phyloP scores from a whole-genome alignment of 257 asterid genomes.

The Solanum chmielewskii region DNA sequence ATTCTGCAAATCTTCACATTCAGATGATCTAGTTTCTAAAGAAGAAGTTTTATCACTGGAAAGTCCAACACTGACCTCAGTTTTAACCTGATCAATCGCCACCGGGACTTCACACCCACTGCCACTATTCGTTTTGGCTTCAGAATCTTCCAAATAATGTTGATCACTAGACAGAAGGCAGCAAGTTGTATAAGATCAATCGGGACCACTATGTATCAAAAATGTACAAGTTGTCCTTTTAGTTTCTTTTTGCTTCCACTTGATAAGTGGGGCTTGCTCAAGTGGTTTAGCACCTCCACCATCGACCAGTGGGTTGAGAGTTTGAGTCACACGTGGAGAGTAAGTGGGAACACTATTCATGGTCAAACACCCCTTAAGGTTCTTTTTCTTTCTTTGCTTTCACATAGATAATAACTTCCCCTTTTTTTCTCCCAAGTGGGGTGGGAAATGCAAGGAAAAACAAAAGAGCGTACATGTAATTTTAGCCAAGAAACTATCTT shows the following conservation, averaged over 20 bases:
- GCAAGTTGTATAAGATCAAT: not conserved
- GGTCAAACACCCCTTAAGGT: not conserved
- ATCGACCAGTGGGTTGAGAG: not conserved
- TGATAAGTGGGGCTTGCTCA: not conserved
- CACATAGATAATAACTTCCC: not conserved
- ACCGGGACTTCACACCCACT: slow-evolving; percentile 1
- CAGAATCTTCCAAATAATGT: slow-evolving; percentile 24
- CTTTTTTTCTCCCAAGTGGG: not conserved
- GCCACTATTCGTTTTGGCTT: slow-evolving; percentile 15
- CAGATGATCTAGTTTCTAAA: slow-evolving; percentile 37
- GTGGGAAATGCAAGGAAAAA: not conserved
- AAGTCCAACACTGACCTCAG: slow-evolving; percentile 50
- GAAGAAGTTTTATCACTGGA: slow-evolving; percentile 35
- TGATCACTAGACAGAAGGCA: slow-evolving; percentile 44
- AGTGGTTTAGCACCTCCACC: not conserved
- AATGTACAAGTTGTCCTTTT: not conserved
- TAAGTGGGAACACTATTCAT: not conserved
- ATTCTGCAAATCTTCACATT: slow-evolving; percentile 27
- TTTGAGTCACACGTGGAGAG: not conserved
- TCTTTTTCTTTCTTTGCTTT: not conserved
- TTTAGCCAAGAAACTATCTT: not conserved
- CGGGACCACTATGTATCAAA: not conserved
- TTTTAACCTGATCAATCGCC: slow-evolving; percentile 16
- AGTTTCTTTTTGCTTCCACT: not conserved
- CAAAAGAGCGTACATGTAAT: not conserved